A percentile compares a stretch with the other conserved stretches of the same genome.
Evolutionary conservation across 352 stramenopile species (phyloP).

Genomic region (Pythium dissotocum): DNA sequence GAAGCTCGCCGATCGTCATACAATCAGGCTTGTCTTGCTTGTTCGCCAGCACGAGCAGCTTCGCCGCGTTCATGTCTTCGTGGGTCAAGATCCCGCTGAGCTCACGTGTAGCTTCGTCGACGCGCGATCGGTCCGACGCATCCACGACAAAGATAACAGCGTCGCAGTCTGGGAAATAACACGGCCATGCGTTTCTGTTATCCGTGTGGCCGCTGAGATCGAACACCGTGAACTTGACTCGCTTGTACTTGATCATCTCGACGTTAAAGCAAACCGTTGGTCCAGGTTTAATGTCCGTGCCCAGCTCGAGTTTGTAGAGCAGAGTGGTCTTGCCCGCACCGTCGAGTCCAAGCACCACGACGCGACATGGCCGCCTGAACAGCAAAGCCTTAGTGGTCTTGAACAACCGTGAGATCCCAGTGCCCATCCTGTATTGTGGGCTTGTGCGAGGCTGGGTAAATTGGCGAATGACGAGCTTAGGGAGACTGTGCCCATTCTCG

Average conservation of each 20-base stretch:
- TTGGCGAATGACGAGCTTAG: neutral
- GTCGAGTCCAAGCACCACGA: constrained; percentile 90
- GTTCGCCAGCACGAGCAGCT: constrained; percentile 48
- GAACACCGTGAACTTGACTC: constrained; percentile 50
- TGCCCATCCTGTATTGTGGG: neutral
- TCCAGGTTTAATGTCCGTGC: constrained; percentile 44
- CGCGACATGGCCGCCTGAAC: neutral
- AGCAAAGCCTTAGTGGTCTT: neutral
- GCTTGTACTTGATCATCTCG: constrained; percentile 36
- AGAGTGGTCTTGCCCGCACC: constrained; percentile 94
- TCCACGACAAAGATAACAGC: constrained; percentile 75
- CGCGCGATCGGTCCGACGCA: constrained; percentile 32
- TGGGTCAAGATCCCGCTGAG: constrained; percentile 28
- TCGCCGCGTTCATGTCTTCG: constrained; percentile 17
- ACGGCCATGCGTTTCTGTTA: constrained; percentile 48
- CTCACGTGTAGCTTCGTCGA: constrained; percentile 30
- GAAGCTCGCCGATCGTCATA: constrained; percentile 30
- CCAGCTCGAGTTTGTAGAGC: constrained; percentile 66
- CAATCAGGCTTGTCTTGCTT: constrained; percentile 41
- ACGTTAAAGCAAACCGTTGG: constrained; percentile 65
- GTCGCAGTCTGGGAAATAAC: constrained; percentile 53
- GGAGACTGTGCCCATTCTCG: neutral
- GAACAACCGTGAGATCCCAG: neutral
- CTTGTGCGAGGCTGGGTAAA: neutral
- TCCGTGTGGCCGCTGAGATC: constrained; percentile 58